These are phyloP conservation scores for Dryas integrifolia DNA, from an alignment of 331 rosid species.

Conservation along the genomic window DNA sequence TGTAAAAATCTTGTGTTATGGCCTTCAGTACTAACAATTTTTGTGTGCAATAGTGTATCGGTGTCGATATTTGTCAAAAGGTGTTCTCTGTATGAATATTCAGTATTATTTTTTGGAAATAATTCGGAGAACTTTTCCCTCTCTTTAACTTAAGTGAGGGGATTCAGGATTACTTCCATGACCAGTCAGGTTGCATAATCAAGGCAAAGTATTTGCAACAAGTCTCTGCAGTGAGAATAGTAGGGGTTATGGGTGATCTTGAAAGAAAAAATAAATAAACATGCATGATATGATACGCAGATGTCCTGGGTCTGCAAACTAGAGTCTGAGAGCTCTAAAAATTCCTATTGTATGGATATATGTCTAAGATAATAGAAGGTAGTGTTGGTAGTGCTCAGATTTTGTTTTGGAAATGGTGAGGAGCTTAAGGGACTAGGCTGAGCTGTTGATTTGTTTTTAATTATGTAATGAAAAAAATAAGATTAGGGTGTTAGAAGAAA, in stretches of 20 bases:
- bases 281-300: not conserved
- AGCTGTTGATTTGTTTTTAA: not conserved
- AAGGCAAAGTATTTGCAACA: not conserved
- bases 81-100: not conserved
- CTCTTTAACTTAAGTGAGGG: not conserved
- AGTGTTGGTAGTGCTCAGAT: not conserved
- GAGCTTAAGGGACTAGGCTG: not conserved
- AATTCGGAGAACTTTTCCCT: not conserved
- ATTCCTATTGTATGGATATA: not conserved
- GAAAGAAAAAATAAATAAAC: not conserved
- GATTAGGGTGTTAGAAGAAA: conserved; percentile 6
- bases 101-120: not conserved
- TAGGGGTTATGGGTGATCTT: not conserved
- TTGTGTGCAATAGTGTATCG: not conserved
- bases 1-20: not conserved
- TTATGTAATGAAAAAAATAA: not conserved
- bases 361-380: not conserved
- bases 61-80: not conserved
- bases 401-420: not conserved
- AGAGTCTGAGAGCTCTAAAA: not conserved
- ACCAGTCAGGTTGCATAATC: not conserved
- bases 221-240: not conserved
- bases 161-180: not conserved
- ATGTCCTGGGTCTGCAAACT: not conserved
- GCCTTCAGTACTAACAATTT: not conserved